These are phyloP conservation scores for Oldenlandia corymbosa DNA, from an alignment of 257 asterid species.

Conservation along the genomic window DNA sequence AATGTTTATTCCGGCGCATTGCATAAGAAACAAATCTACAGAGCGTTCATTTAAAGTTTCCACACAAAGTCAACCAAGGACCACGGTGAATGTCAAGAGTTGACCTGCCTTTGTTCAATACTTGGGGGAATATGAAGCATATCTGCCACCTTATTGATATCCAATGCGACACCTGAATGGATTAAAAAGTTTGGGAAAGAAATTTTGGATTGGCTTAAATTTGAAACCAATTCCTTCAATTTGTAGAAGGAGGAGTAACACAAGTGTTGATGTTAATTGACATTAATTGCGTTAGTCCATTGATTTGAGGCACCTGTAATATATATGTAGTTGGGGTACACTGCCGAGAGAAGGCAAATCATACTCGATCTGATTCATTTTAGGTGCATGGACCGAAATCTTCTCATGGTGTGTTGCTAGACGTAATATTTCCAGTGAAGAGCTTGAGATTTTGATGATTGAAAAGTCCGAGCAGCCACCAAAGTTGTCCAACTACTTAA, in stretches of 20 bases:
- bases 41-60: too few species aligned
- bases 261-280: too few species aligned
- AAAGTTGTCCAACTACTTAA: too few species aligned
- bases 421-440: not conserved
- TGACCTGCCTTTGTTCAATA: too few species aligned
- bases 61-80: too few species aligned
- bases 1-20: too few species aligned
- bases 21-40: too few species aligned
- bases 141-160: not conserved
- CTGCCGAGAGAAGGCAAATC: too few species aligned
- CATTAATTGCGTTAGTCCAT: not conserved
- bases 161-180: not conserved
- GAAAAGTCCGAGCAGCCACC: too few species aligned
- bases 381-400: not conserved
- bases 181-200: not conserved
- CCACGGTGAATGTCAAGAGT: too few species aligned
- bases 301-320: not conserved
- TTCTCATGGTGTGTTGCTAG: not conserved
- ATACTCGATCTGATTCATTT: not conserved
- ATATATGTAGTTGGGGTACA: not conserved
- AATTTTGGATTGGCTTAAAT: not conserved
- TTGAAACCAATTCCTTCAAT: not conserved
- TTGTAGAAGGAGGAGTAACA: not conserved
- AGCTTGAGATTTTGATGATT: too few species aligned
- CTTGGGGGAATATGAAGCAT: not conserved